Percentiles rank a stretch among this genome's conserved stretches.
phyloP scores from a whole-genome alignment of 2,329 filamentous ascomycete species.

The Ceratocystis alfenasii region DNA sequence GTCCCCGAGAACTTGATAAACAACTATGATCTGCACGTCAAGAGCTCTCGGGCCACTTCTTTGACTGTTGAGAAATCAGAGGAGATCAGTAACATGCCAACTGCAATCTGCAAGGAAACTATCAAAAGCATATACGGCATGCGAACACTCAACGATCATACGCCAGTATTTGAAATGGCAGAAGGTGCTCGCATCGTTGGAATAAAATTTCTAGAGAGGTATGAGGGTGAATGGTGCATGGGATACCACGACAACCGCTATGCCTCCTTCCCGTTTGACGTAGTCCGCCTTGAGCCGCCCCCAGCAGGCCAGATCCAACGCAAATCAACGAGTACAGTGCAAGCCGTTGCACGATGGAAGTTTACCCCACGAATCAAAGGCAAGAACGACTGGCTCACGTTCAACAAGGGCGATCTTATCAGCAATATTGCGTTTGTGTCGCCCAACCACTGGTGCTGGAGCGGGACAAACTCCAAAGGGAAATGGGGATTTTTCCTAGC shows the following conservation, averaged over 20 bases:
- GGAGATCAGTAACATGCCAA: conserved; percentile 35
- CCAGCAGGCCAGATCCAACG: conserved; percentile 36
- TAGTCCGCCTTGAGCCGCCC: conserved; percentile 39
- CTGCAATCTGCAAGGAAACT: conserved; percentile 36
- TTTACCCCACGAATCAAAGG: conserved; percentile 35
- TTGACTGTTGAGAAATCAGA: conserved; percentile 33
- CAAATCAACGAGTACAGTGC: conserved; percentile 35
- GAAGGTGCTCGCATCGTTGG: conserved; percentile 40
- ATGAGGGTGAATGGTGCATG: conserved; percentile 45
- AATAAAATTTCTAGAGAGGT: conserved; percentile 40
- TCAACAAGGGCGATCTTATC: conserved; percentile 55
- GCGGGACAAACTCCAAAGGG: conserved; percentile 40
- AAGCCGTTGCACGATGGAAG: conserved; percentile 42
- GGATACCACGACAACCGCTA: conserved; percentile 44
- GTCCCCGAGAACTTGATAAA: conserved; percentile 34
- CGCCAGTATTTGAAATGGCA: conserved; percentile 36
- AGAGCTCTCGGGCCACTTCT: conserved; percentile 32
- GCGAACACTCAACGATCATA: conserved; percentile 35
- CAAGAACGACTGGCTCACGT: conserved; percentile 41
- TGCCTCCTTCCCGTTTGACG: conserved; percentile 39
- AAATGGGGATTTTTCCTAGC: conserved; percentile 44
- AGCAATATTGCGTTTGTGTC: conserved; percentile 48
- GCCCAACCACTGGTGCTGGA: conserved; percentile 45
- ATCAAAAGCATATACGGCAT: conserved; percentile 39
- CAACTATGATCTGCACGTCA: conserved; percentile 44